Evolutionary conservation across 139 green algal species (phyloP).

Genomic region (Nannochloris sp.): DNA sequence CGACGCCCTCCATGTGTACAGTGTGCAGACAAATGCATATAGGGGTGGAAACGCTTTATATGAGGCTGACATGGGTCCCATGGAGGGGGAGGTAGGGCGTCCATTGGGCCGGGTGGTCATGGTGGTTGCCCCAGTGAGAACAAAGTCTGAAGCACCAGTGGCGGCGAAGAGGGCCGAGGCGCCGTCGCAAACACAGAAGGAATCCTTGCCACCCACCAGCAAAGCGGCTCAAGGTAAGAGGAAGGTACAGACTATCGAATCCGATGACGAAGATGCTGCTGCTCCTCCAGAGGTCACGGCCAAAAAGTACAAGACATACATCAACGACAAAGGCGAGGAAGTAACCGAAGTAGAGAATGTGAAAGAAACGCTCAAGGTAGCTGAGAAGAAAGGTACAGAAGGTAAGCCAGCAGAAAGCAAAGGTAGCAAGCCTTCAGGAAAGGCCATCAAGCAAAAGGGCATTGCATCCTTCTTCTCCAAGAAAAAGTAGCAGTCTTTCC

Average conservation of each 20-base stretch:
- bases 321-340: slow-evolving; percentile 46
- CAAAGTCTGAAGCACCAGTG: too few relatives aligned
- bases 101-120: too few relatives aligned
- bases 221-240: neutral
- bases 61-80: too few relatives aligned
- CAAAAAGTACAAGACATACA: slow-evolving; percentile 19
- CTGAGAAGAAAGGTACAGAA: neutral
- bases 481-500: neutral
- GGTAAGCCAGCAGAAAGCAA: neutral
- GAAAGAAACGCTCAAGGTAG: slow-evolving; percentile 3
- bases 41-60: too few relatives aligned
- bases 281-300: neutral
- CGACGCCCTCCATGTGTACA: slow-evolving; percentile 45
- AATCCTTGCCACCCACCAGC: neutral
- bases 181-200: too few relatives aligned
- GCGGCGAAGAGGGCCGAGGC: too few relatives aligned
- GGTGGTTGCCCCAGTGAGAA: too few relatives aligned
- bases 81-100: too few relatives aligned
- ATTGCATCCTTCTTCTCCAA: slow-evolving; percentile 28
- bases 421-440: slow-evolving; percentile 6
- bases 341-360: slow-evolving; percentile 22
- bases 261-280: neutral
- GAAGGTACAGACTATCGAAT: slow-evolving; percentile 6
- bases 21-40: slow-evolving; percentile 8
- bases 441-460: slow-evolving; percentile 11